Conservation (phyloP, 129 eudicot species). For the Pulicaria dysenterica region DNA sequence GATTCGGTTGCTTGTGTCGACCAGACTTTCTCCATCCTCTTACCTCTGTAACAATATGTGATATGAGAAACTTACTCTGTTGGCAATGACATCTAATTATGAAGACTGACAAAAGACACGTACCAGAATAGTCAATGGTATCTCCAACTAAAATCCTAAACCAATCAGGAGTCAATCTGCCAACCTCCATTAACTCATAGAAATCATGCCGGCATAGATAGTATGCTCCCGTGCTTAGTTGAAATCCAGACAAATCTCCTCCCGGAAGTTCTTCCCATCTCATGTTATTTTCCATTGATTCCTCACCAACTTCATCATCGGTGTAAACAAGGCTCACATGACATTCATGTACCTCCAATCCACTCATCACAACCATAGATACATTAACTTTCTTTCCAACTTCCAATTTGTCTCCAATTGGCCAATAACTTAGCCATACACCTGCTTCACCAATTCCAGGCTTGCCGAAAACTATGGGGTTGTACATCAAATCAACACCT, state of each 20-base stretch:
- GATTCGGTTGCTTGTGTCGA: neutral
- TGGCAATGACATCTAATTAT: neutral
- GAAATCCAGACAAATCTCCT: conserved; percentile 22
- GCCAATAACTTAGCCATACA: conserved; percentile 34
- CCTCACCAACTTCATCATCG: neutral
- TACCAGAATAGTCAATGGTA: conserved; percentile 15
- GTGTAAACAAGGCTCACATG: conserved; percentile 27
- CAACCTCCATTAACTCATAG: conserved; percentile 26
- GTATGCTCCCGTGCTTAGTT: conserved; percentile 15
- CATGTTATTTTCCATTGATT: neutral
- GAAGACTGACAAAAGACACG: neutral
- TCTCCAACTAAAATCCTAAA: conserved; percentile 29
- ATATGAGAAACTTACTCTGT: neutral
- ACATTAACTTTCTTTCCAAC: conserved; percentile 17
- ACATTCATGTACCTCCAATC: conserved; percentile 26
- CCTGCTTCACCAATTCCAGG: conserved; percentile 2
- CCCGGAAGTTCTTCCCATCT: neutral
- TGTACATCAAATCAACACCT: conserved; percentile 23
- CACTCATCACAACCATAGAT: conserved; percentile 18
- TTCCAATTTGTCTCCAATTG: conserved; percentile 9
- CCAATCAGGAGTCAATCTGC: conserved; percentile 24
- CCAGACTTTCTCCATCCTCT: conserved; percentile 28
- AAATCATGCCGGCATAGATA: conserved; percentile 33
- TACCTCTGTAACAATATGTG: conserved; percentile 10
- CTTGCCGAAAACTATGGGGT: conserved; percentile 29